These are phyloP conservation scores for Fusarium napiforme DNA, from an alignment of 2,329 filamentous ascomycete species.

Conservation along the genomic window DNA sequence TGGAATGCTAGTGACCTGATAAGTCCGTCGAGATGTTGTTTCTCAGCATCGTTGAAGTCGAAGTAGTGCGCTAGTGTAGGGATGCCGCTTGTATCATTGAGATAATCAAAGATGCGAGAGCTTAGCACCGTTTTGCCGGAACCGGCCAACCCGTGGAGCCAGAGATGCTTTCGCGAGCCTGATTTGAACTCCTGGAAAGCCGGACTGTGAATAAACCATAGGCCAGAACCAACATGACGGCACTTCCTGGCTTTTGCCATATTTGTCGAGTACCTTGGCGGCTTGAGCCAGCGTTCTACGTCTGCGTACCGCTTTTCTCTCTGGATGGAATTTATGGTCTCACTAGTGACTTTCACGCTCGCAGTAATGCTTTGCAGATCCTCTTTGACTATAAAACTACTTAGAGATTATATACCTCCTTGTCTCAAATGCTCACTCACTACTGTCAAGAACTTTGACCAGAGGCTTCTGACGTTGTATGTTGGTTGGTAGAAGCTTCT, in stretches of 20 bases:
- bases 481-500: rapidly evolving
- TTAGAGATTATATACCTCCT: too few relatives aligned
- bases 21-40: constrained; percentile 29
- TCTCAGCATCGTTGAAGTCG: constrained; percentile 33
- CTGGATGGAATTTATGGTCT: too few relatives aligned
- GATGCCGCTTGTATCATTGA: background rate
- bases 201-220: rapidly evolving
- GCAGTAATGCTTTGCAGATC: too few relatives aligned
- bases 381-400: too few relatives aligned
- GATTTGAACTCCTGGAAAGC: background rate
- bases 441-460: rapidly evolving
- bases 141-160: constrained; percentile 24
- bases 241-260: constrained; percentile 7
- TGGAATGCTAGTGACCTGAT: constrained; percentile 25
- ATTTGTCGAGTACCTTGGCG: constrained; percentile 21
- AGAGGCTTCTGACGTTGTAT: rapidly evolving
- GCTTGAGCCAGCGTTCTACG: constrained; percentile 20
- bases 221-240: constrained; percentile 14
- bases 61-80: constrained; percentile 27
- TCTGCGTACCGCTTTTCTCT: too few relatives aligned
- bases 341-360: too few relatives aligned
- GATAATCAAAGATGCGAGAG: constrained; percentile 25
- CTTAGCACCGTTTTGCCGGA: constrained; percentile 38
- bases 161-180: background rate
- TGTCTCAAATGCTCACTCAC: background rate